Percentiles rank a stretch among this genome's conserved stretches.
phyloP scores from a whole-genome alignment of 495 filamentous ascomycete genomes.

The Aspergillus nanangensis region DNA sequence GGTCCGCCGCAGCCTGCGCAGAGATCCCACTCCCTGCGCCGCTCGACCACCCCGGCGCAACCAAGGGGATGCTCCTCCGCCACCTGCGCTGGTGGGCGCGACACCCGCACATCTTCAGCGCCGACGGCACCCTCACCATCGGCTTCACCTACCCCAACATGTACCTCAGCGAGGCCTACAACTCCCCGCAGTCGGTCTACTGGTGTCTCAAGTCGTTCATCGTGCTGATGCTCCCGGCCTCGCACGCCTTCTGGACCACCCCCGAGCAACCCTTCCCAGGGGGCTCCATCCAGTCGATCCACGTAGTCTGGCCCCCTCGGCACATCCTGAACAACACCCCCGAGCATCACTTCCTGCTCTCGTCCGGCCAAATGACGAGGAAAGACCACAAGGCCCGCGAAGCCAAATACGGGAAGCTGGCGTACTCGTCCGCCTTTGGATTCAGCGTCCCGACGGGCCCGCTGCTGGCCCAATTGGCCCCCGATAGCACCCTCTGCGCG shows the following conservation, averaged over 20 bases:
- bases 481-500: slow-evolving; percentile 11
- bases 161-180: slow-evolving; percentile 74
- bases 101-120: slow-evolving; percentile 45
- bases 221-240: slow-evolving; percentile 55
- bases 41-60: slow-evolving; percentile 41
- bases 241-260: slow-evolving; percentile 67
- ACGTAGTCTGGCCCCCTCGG: slow-evolving; percentile 29
- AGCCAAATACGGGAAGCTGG: slow-evolving; percentile 70
- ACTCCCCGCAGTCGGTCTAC: slow-evolving; percentile 63
- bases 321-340: slow-evolving; percentile 39
- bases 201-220: slow-evolving; percentile 72
- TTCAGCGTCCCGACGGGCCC: slow-evolving; percentile 34
- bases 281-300: too few relatives aligned
- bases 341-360: slow-evolving; percentile 16
- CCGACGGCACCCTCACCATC: slow-evolving; percentile 63
- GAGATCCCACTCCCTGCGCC: slow-evolving; percentile 59
- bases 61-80: slow-evolving; percentile 66
- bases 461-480: slow-evolving; percentile 10
- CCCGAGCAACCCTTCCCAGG: slow-evolving; percentile 43
- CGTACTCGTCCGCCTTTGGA: slow-evolving; percentile 63
- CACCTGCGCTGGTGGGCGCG: slow-evolving; percentile 72
- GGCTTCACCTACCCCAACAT: slow-evolving; percentile 74
- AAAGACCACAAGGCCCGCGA: slow-evolving; percentile 64
- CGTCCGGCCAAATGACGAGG: slow-evolving; percentile 11
- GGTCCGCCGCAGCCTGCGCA: slow-evolving; percentile 65